Base-by-base conservation (phyloP, 768 basidiomycete species). In the Lentinus brumalis region DNA sequence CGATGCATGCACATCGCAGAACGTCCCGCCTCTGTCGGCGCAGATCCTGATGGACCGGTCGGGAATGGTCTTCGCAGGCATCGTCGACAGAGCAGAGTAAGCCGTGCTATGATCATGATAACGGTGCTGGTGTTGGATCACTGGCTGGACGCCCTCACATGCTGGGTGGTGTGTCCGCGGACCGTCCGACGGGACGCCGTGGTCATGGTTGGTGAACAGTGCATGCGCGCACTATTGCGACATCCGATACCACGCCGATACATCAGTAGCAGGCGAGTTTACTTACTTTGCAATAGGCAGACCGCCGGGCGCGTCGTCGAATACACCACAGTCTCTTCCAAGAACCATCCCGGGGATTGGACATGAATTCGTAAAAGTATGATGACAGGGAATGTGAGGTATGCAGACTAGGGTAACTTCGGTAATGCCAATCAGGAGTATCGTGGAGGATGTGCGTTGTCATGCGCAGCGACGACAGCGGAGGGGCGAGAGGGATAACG, bases 21-120 rank as follows among this genome's bases (percentile, higher is more conserved):
- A 96, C 0, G 94, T 97, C 5, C 95, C 95, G 39, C 94, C 94
- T 75, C 93, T 79, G 73, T 95, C 93, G 7, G 91, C 90, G 67
- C 91, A 92, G 63, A 95, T 92, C 55, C 87, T 83, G 59, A 94
- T 88, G 12, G 92, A 94, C 66, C 81, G 83, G 70, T 91, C 86
- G 21, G 89, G 88, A 50, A 92, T 59, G 15, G 51, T 53, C 30
- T 53, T 53, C 3, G 45, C 56, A 42, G 56, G 29, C 61, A 62
- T 62, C 10, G 38, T 29, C 45, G 56, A 6, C 18, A 21, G 52
- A 6, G 18, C 6, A 18, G 46, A 12, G 18, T 6, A 18, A 6
- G 26, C 12, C 5, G 45, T 14, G 29, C 12, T 3, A 49, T 18
- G 11, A 6, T 11, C 7, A 35, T 6, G 35, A 11, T 7, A 35